Evolutionary conservation across 2,329 filamentous ascomycete species (phyloP).

Genomic region (Atkinsonella texensis): DNA sequence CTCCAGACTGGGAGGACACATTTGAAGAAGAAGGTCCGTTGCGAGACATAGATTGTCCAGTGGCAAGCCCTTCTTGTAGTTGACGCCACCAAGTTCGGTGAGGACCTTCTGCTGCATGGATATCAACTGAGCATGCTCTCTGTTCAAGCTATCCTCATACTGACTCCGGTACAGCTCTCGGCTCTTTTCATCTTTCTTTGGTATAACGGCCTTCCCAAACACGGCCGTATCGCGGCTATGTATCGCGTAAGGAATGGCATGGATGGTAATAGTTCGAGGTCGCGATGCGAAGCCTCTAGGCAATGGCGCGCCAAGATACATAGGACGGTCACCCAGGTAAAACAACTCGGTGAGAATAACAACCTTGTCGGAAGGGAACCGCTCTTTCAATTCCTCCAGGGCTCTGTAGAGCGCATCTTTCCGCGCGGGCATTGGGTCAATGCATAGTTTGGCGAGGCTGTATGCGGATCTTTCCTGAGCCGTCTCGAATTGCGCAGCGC

Average conservation of each 20-base stretch:
- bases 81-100: not conserved
- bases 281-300: conserved; percentile 23
- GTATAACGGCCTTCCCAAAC: not conserved
- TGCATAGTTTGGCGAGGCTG: not conserved
- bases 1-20: conserved; percentile 27
- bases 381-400: not conserved
- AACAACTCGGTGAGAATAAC: conserved; percentile 31
- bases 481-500: not conserved
- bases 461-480: accelerated
- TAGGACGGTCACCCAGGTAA: conserved; percentile 25
- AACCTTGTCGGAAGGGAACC: conserved; percentile 21
- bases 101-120: not conserved
- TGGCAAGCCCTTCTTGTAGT: conserved; percentile 13
- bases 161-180: not conserved
- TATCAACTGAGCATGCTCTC: not conserved
- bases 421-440: not conserved
- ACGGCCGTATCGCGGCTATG: conserved; percentile 14
- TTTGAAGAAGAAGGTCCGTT: conserved; percentile 24
- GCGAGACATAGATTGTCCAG: conserved; percentile 23
- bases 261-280: conserved; percentile 27
- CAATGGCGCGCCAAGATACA: conserved; percentile 24
- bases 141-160: not conserved
- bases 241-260: conserved; percentile 23
- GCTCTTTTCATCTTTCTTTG: not conserved
- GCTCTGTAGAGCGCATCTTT: not conserved